These are phyloP conservation scores for Exophiala spinifera DNA, from an alignment of 2,329 filamentous ascomycete genomes.

Conservation along the genomic window DNA sequence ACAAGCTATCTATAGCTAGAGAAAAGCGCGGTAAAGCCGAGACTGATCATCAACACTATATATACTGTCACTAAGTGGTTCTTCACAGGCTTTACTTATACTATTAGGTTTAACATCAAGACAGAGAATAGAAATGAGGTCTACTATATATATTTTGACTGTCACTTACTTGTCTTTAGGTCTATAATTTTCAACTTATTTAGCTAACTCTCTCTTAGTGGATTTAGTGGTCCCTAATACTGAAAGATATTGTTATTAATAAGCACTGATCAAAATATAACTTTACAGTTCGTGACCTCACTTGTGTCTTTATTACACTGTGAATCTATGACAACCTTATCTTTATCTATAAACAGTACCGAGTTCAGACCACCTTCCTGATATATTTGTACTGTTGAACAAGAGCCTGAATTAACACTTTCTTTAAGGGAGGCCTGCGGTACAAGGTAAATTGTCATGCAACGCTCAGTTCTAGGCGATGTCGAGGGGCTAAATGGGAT, in stretches of 20 bases:
- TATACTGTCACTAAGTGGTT: conserved; percentile 15
- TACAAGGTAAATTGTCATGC: conserved; percentile 18
- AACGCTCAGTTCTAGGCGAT: too few relatives aligned
- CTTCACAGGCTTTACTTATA: conserved; percentile 19
- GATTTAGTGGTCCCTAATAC: conserved; percentile 10
- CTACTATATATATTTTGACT: conserved; percentile 13
- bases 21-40: not conserved
- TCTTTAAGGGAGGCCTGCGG: conserved; percentile 16
- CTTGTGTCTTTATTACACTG: conserved; percentile 6
- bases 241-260: conserved; percentile 19
- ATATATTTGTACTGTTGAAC: conserved; percentile 21
- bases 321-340: conserved; percentile 21
- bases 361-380: conserved; percentile 18
- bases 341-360: conserved; percentile 17
- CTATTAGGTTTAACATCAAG: conserved; percentile 8
- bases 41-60: conserved; percentile 16
- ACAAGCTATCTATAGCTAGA: conserved; percentile 8
- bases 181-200: not conserved
- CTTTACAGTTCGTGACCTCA: conserved; percentile 15
- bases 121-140: conserved; percentile 19
- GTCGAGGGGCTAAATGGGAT: too few relatives aligned
- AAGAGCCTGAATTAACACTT: conserved; percentile 19
- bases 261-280: conserved; percentile 20
- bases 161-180: not conserved
- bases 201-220: conserved; percentile 4